Conservation (phyloP, 2,329 filamentous ascomycete species). For the Scortechinia acanthostroma region DNA sequence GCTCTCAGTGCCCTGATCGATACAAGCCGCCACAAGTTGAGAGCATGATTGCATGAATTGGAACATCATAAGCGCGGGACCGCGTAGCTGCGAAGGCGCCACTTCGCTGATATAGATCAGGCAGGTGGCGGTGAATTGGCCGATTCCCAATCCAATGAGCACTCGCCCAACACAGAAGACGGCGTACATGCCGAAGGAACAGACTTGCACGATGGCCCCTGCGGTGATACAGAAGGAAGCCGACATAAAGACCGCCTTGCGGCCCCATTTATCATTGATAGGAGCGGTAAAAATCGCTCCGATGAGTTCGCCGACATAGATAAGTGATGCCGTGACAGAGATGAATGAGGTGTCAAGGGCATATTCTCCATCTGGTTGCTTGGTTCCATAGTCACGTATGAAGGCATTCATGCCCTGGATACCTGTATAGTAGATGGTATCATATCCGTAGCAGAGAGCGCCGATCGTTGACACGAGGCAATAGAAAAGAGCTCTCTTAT, state of each 20-base stretch:
- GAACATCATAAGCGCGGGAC: conserved; percentile 19
- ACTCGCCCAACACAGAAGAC: conserved; percentile 15
- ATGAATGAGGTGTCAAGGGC: conserved; percentile 14
- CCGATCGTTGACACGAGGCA: conserved; percentile 12
- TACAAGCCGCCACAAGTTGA: conserved; percentile 16
- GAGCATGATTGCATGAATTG: conserved; percentile 20
- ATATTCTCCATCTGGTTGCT: conserved; percentile 8
- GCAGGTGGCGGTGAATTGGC: conserved; percentile 18
- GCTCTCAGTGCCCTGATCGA: conserved; percentile 15
- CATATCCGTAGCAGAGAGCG: conserved; percentile 13
- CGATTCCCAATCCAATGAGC: conserved; percentile 16
- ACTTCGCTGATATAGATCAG: conserved; percentile 21
- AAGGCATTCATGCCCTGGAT: conserved; percentile 16
- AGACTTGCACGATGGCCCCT: conserved; percentile 16
- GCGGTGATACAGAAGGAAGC: conserved; percentile 20
- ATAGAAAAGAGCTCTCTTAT: no score
- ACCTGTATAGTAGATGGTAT: conserved; percentile 12
- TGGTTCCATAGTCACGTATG: conserved; percentile 14
- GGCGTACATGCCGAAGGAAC: conserved; percentile 7
- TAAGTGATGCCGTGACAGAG: conserved; percentile 23
- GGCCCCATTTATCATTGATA: conserved; percentile 24
- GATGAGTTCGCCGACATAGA: conserved; percentile 27
- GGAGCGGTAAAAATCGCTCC: conserved; percentile 22
- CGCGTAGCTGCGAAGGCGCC: conserved; percentile 14
- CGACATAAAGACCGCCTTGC: conserved; percentile 20